A percentile compares a stretch with the other conserved stretches of the same genome.
phyloP scores from a whole-genome alignment of 352 stramenopile species.

The Globisporangium barbulae region DNA sequence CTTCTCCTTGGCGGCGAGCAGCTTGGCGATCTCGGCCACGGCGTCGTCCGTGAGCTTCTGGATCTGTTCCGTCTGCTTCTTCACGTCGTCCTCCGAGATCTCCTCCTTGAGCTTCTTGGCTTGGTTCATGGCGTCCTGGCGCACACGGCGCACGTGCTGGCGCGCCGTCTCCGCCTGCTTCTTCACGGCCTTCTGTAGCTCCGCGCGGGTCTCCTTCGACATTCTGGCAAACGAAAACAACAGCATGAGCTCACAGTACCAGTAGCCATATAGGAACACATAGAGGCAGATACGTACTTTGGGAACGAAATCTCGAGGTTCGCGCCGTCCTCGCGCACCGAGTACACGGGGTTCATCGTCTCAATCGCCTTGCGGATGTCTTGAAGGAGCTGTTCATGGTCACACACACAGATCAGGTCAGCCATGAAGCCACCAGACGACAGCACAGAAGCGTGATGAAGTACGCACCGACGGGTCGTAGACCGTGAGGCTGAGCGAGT shows the following conservation, averaged over 20 bases:
- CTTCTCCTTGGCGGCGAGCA: conserved; percentile 77
- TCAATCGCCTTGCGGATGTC: conserved; percentile 78
- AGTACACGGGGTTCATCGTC: conserved; percentile 72
- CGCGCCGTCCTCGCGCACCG: conserved; percentile 59
- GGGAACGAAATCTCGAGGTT: conserved; percentile 78
- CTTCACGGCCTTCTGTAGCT: conserved; percentile 76
- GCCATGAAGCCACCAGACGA: background rate
- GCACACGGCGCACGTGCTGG: conserved; percentile 80
- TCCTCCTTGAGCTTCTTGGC: conserved; percentile 81
- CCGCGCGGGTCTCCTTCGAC: conserved; percentile 78
- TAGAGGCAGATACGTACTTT: conserved; percentile 40
- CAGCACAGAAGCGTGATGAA: background rate
- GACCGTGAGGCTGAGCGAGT: conserved; percentile 67
- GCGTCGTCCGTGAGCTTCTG: conserved; percentile 78
- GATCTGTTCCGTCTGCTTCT: conserved; percentile 72
- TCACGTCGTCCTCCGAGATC: conserved; percentile 76
- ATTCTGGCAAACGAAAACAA: conserved; percentile 37
- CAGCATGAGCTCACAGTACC: background rate
- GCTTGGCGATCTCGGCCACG: conserved; percentile 65
- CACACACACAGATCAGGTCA: background rate
- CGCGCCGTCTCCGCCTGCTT: conserved; percentile 81
- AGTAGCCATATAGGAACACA: background rate
- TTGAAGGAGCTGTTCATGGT: conserved; percentile 42
- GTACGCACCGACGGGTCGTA: conserved; percentile 75
- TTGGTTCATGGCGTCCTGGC: conserved; percentile 82